Evolutionary conservation across 1,284 basidiomycete genomes (phyloP).

Genomic region (Thelephora terrestris): DNA sequence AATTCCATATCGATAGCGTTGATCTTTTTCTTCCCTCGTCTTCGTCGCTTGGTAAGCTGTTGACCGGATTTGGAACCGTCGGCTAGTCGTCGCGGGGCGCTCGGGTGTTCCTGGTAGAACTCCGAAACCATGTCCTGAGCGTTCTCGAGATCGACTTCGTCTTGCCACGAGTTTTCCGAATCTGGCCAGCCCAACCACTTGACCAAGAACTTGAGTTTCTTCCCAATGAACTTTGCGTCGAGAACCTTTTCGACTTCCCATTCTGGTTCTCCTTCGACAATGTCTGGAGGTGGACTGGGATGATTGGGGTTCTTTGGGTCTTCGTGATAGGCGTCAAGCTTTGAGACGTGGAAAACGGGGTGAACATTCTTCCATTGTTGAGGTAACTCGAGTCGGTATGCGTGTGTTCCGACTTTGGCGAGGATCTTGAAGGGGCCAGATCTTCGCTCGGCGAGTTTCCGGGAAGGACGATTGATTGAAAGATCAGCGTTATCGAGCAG

Average conservation of each 20-base stretch:
- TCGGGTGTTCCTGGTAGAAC: not conserved
- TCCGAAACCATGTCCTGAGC: not conserved
- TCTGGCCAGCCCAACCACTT: constrained; percentile 5
- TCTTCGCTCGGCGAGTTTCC: constrained; percentile 9
- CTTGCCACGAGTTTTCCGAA: constrained; percentile 5
- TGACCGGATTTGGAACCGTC: not conserved
- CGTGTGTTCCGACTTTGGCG: constrained; percentile 7
- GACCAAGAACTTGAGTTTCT: not conserved
- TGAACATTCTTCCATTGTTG: constrained; percentile 1
- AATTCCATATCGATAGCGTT: not conserved
- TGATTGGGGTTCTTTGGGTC: not conserved
- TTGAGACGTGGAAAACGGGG: constrained; percentile 5
- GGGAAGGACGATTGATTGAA: constrained; percentile 5
- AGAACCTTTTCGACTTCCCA: constrained; percentile 6
- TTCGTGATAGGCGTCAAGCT: constrained; percentile 4
- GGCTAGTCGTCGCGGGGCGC: not conserved
- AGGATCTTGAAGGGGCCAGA: constrained; percentile 14
- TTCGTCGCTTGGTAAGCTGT: too few relatives aligned
- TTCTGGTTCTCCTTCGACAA: constrained; percentile 6
- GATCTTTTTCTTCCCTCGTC: too few relatives aligned
- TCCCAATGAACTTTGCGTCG: not conserved
- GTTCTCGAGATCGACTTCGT: not conserved
- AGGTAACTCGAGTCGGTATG: not conserved
- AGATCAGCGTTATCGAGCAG: not conserved
- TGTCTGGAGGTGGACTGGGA: not conserved